These are phyloP conservation scores for Cyclospora cayetanensis DNA, from an alignment of 169 alveolate species.

Conservation along the genomic window DNA sequence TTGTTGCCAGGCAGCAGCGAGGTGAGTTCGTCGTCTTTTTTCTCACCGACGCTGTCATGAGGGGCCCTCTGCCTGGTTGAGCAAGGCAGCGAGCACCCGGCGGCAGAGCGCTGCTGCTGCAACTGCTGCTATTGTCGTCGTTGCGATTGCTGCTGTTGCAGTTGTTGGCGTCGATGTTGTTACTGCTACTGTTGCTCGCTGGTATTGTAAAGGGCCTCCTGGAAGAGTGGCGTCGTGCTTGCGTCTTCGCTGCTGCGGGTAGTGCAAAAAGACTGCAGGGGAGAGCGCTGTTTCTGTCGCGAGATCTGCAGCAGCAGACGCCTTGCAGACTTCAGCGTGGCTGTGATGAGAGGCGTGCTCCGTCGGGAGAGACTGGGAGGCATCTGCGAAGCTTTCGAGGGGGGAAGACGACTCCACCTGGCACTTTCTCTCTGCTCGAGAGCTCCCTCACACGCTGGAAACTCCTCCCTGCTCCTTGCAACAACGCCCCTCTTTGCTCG, in stretches of 20 bases:
- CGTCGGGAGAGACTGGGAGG: too few relatives aligned
- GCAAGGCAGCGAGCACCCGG: background rate
- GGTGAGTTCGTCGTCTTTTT: background rate
- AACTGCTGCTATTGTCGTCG: background rate
- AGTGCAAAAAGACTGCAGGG: background rate
- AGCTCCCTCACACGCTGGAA: too few relatives aligned
- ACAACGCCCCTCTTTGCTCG: too few relatives aligned
- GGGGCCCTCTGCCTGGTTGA: background rate
- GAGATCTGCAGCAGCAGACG: too few relatives aligned
- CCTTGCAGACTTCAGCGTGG: too few relatives aligned
- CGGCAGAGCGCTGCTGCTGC: background rate
- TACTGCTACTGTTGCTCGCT: background rate
- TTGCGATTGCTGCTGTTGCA: background rate
- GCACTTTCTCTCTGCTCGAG: too few relatives aligned
- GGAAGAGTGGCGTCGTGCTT: background rate
- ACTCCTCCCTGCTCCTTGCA: too few relatives aligned
- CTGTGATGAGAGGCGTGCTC: too few relatives aligned
- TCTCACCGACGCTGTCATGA: background rate
- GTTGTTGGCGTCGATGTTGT: too few relatives aligned
- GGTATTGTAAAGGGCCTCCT: background rate
- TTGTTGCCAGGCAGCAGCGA: background rate
- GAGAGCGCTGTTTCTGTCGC: background rate
- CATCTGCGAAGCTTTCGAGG: too few relatives aligned
- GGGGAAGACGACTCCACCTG: too few relatives aligned
- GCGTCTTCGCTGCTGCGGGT: background rate